Evolutionary conservation across 192 early-diverging fungal genomes (phyloP).

Genomic region (Rhizoclosmatium sp.): DNA sequence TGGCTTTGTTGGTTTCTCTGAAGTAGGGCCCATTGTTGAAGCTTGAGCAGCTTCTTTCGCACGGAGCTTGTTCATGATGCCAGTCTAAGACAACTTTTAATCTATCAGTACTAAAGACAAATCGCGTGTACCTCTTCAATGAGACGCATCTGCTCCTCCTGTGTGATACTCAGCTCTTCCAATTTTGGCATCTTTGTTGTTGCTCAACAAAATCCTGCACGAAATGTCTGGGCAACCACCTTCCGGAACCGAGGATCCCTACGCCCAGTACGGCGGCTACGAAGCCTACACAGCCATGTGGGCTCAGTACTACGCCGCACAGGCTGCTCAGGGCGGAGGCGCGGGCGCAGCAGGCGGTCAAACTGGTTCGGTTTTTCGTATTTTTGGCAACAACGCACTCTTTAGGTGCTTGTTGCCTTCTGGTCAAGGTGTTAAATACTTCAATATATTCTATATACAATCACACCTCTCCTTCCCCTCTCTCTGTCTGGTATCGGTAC

Average conservation of each 20-base stretch:
- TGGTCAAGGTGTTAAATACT: neutral
- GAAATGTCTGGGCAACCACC: neutral
- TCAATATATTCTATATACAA: too few relatives aligned
- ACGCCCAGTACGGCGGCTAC: slow-evolving; percentile 35
- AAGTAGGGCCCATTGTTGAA: neutral
- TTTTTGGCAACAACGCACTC: neutral
- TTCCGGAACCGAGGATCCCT: slow-evolving; percentile 12
- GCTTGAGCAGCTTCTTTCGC: neutral
- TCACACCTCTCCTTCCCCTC: neutral
- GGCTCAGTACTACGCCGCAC: slow-evolving; percentile 14
- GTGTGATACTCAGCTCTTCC: neutral
- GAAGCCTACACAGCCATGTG: slow-evolving; percentile 26
- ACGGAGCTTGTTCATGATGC: neutral
- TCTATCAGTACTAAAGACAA: neutral
- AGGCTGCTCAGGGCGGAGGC: neutral
- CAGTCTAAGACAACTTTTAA: neutral
- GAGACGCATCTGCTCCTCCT: slow-evolving; percentile 3
- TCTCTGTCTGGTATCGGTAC: neutral
- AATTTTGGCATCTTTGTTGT: neutral
- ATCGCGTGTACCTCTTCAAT: neutral
- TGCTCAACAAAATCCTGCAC: neutral
- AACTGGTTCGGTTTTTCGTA: neutral
- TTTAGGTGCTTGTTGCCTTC: neutral
- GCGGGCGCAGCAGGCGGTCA: slow-evolving; percentile 1
- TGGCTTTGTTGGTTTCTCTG: neutral